phyloP scores from a whole-genome alignment of 139 green algal genomes.

The Chlamydomonas urium region DNA sequence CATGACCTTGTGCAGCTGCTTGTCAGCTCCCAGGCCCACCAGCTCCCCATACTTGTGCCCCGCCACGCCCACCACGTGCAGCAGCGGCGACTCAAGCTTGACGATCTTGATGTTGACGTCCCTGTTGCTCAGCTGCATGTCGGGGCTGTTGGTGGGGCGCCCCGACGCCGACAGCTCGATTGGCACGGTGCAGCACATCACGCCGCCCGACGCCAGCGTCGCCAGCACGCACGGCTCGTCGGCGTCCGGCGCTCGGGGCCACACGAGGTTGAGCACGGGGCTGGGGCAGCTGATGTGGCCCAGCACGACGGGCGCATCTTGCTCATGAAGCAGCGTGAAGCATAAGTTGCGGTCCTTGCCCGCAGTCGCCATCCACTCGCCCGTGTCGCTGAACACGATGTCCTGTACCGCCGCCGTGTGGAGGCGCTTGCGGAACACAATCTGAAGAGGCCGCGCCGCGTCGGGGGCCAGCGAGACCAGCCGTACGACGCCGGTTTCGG shows the following conservation, averaged over 20 bases:
- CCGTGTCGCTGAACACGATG: conserved; percentile 22
- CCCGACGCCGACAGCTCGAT: conserved; percentile 20
- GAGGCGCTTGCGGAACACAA: conserved; percentile 29
- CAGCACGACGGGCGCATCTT: background rate
- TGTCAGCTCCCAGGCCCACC: conserved; percentile 29
- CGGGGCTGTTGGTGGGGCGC: conserved; percentile 9
- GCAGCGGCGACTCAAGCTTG: conserved; percentile 26
- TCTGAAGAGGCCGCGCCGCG: background rate
- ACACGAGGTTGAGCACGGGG: conserved; percentile 16
- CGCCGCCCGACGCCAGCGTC: conserved; percentile 16
- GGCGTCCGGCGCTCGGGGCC: conserved; percentile 17
- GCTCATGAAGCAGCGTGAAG: conserved; percentile 8
- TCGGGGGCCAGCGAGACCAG: conserved; percentile 14
- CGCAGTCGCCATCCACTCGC: conserved; percentile 23
- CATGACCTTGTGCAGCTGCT: conserved; percentile 29
- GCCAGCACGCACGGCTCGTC: conserved; percentile 26
- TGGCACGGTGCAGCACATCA: conserved; percentile 17
- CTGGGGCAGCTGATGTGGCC: conserved; percentile 6
- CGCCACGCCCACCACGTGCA: conserved; percentile 2
- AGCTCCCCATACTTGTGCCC: conserved; percentile 20
- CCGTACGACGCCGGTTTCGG: conserved; percentile 43
- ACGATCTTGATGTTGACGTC: conserved; percentile 29
- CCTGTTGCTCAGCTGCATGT: conserved; percentile 29
- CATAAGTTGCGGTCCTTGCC: conserved; percentile 25
- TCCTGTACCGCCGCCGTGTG: conserved; percentile 10